Conservation (phyloP, 2,329 filamentous ascomycete species). For the Aspergillus niger region DNA sequence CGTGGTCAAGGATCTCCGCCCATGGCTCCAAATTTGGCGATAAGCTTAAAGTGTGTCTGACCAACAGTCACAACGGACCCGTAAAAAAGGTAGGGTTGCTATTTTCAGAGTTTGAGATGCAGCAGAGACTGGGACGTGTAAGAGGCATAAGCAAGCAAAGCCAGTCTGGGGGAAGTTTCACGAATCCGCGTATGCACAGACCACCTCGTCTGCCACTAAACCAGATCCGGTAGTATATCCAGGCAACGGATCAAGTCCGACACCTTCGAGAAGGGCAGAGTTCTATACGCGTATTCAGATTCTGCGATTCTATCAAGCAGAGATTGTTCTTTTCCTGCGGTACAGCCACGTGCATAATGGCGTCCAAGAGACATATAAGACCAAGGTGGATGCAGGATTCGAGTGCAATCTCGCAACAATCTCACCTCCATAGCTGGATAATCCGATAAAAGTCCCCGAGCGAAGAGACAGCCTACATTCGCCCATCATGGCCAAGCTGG, state of each 20-base stretch:
- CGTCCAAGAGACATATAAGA: not conserved
- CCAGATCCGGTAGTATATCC: not conserved
- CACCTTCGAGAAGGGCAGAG: not conserved
- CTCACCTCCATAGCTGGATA: not conserved
- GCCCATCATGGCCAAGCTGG: constrained; percentile 21
- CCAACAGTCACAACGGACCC: not conserved
- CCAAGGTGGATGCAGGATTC: not conserved
- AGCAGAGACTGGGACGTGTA: not conserved
- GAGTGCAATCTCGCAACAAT: not conserved
- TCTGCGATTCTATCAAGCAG: not conserved
- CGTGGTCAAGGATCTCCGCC: not conserved
- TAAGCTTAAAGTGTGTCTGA: not conserved
- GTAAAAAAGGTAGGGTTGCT: not conserved
- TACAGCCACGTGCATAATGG: not conserved
- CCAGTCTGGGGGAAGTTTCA: not conserved
- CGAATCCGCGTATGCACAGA: constrained; percentile 25
- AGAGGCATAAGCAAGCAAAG: not conserved
- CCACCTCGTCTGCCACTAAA: not conserved
- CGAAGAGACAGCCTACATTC: too few relatives aligned
- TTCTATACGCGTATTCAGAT: constrained; percentile 17
- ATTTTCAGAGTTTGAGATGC: not conserved
- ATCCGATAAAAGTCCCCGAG: not conserved
- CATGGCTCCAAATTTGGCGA: not conserved
- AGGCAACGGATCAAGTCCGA: not conserved
- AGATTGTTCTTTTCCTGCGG: not conserved